A percentile compares a stretch with the other conserved stretches of the same genome.
phyloP scores from a whole-genome alignment of 2,329 filamentous ascomycete species.

The Incumbomyces delicatus region DNA sequence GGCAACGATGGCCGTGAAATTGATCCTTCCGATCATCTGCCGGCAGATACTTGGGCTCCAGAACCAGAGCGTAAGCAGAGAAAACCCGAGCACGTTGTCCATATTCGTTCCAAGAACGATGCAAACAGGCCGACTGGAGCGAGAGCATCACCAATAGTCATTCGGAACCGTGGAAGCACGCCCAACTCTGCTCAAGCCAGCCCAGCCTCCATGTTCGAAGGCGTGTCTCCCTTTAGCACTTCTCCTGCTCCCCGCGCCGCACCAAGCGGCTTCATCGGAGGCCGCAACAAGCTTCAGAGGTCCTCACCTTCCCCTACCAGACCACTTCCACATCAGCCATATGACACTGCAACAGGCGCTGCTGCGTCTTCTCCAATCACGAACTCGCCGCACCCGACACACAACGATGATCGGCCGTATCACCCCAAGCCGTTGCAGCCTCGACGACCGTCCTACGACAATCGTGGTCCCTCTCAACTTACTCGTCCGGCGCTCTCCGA shows the following conservation, averaged over 20 bases:
- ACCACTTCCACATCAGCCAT: slow-evolving; percentile 18
- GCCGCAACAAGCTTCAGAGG: slow-evolving; percentile 23
- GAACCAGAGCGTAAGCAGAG: slow-evolving; percentile 51
- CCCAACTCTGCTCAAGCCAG: slow-evolving; percentile 1
- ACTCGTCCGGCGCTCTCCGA: slow-evolving; percentile 15
- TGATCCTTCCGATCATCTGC: slow-evolving; percentile 57
- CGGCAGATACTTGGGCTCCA: slow-evolving; percentile 56
- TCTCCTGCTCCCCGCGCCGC: slow-evolving; percentile 1
- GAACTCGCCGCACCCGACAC: not conserved
- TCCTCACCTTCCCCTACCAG: slow-evolving; percentile 13
- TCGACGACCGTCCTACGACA: slow-evolving; percentile 4
- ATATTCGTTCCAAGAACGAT: slow-evolving; percentile 30
- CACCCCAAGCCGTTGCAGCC: not conserved
- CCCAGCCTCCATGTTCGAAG: slow-evolving; percentile 11
- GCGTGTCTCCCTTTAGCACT: slow-evolving; percentile 8
- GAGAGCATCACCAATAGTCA: slow-evolving; percentile 15
- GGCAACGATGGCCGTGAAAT: slow-evolving; percentile 55
- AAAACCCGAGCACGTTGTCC: slow-evolving; percentile 40
- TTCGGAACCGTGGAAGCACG: slow-evolving; percentile 12
- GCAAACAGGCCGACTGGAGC: slow-evolving; percentile 11
- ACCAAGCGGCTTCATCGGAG: slow-evolving; percentile 1
- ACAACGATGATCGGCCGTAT: not conserved
- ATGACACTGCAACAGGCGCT: not conserved
- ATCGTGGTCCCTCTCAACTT: not conserved
- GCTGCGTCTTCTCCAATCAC: slow-evolving; percentile 1